Conservation (phyloP, 768 basidiomycete species). For the Hirschioporus abietinus region DNA sequence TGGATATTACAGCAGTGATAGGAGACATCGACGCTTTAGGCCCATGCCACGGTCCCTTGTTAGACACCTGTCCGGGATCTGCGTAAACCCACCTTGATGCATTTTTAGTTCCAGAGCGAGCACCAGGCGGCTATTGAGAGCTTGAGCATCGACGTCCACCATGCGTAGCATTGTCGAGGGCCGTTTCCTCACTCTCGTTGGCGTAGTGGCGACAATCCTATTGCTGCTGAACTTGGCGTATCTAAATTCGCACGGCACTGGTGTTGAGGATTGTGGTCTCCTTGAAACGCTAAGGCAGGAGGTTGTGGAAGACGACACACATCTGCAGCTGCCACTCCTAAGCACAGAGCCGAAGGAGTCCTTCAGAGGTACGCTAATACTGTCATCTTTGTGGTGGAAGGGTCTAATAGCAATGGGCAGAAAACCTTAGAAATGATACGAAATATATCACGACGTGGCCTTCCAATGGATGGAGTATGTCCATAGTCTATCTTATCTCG, state of each 20-base stretch:
- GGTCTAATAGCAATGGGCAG: slow-evolving; percentile 24
- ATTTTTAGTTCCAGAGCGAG: neutral
- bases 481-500: neutral
- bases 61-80: neutral
- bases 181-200: neutral
- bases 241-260: neutral
- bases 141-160: neutral
- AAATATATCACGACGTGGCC: slow-evolving; percentile 73
- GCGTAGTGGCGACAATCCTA: neutral
- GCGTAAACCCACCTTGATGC: neutral
- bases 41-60: neutral
- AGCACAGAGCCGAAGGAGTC: neutral
- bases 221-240: neutral
- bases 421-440: slow-evolving; percentile 54
- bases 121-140: neutral
- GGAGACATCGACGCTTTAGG: neutral
- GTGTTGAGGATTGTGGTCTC: neutral
- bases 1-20: neutral
- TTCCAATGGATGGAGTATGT: slow-evolving; percentile 71
- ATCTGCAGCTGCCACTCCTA: neutral
- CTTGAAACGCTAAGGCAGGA: neutral
- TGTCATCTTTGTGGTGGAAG: neutral
- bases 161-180: neutral
- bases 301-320: neutral
- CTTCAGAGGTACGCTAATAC: neutral